Base-by-base conservation (phyloP, 345 rosid species). In the Erucastrum elatum region DNA sequence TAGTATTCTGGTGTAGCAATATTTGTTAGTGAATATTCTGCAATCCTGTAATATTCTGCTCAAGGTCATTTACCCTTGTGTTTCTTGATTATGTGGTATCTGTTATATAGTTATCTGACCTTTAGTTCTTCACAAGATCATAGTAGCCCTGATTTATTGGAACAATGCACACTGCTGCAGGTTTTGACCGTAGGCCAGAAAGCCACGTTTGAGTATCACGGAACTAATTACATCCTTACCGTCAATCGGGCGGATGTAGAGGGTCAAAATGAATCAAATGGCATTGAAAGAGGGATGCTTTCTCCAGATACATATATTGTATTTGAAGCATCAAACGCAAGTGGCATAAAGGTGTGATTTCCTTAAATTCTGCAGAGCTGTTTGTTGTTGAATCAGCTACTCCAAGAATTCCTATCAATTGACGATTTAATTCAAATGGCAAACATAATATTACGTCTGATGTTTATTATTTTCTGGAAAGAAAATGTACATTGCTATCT, bases 181-280 rank as follows among this genome's bases (percentile, higher is more conserved):
- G 89, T 95, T 84, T 83, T 95, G 96, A 95, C 97, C n/a, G 84
- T 86, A 0, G 98, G 99, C 58, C 99, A 95, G 84, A 89, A 84
- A 53, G 60, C 60, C 10, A 53, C 60, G 60, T 53, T 53, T 53
- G 60, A 53, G 60, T 53, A 53, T 16, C 98, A 88, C 70, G 99
- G 99, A 74, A 95, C 81, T 78, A 95, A 95, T 76, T 95, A 93
- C 77, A 85, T 91, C 70, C 87, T 91, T 71, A 89, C 94, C 1
- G 97, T 95, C 76, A 90, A 82, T 86, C 91, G 85, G 87, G 96
- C 96, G 46, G 85, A 66, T 62, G 74, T 93, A 44, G 87, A 53
- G 60, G 60, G 60, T 53, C 26, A 53, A 53, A 16, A 53, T 53
- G 26, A 53, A 6, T 53, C 60, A 16, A 53, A 53, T 53, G 98